These are phyloP conservation scores for Hypsizygus marmoreus DNA, from an alignment of 768 basidiomycete genomes.

Conservation along the genomic window DNA sequence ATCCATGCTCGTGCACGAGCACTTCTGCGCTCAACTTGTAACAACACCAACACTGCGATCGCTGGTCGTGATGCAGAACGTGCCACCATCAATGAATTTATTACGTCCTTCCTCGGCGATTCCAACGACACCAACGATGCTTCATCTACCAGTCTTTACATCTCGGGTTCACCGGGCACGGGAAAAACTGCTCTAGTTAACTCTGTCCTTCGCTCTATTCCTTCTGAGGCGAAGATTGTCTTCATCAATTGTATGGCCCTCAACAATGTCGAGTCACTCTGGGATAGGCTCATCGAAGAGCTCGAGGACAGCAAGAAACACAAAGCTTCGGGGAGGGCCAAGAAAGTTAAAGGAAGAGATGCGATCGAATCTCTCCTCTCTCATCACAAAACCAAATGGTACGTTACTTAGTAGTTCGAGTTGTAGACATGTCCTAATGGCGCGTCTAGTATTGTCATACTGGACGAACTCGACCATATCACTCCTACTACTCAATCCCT, in stretches of 20 bases:
- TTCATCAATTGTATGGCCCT: slow-evolving; percentile 84
- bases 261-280: slow-evolving; percentile 64
- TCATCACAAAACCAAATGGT: slow-evolving; percentile 57
- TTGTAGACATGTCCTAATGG: slow-evolving; percentile 15
- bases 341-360: slow-evolving; percentile 50
- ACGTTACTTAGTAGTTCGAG: slow-evolving; percentile 14
- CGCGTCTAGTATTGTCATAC: slow-evolving; percentile 62
- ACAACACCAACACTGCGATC: slow-evolving; percentile 50
- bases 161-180: slow-evolving; percentile 92
- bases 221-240: slow-evolving; percentile 48
- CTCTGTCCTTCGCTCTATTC: slow-evolving; percentile 51
- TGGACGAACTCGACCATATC: slow-evolving; percentile 89
- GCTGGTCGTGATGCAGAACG: slow-evolving; percentile 73
- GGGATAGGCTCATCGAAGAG: slow-evolving; percentile 67
- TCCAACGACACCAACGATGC: slow-evolving; percentile 22
- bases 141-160: slow-evolving; percentile 62
- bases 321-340: slow-evolving; percentile 34
- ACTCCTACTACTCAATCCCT: slow-evolving; percentile 61
- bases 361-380: slow-evolving; percentile 47
- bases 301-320: slow-evolving; percentile 39
- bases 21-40: slow-evolving; percentile 71
- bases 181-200: slow-evolving; percentile 89
- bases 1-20: slow-evolving; percentile 64
- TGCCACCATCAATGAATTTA: slow-evolving; percentile 56
- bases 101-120: slow-evolving; percentile 52